Evolutionary conservation across 2,329 filamentous ascomycete species (phyloP).

Genomic region (Penicillium aurantiogriseum): DNA sequence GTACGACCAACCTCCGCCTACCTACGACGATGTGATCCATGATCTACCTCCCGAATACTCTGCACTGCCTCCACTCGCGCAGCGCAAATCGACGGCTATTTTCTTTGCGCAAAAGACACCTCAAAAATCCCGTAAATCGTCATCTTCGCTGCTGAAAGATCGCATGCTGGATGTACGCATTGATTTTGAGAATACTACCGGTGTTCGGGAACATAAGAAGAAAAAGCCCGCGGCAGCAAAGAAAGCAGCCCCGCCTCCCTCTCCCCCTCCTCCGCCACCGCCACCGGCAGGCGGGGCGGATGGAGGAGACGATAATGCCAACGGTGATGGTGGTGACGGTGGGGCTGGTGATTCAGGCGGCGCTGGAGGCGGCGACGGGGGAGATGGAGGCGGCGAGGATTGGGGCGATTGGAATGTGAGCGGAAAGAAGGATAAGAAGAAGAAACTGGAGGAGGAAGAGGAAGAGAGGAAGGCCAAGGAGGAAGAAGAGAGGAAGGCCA

Average conservation of each 20-base stretch:
- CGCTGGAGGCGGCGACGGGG: constrained; percentile 33
- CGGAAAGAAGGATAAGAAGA: constrained; percentile 30
- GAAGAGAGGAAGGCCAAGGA: constrained; percentile 28
- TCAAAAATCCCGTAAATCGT: constrained; percentile 5
- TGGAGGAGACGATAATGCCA: constrained; percentile 40
- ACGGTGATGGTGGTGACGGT: constrained; percentile 34
- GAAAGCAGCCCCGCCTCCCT: constrained; percentile 13
- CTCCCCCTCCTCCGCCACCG: constrained; percentile 7
- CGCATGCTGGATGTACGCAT: constrained; percentile 15
- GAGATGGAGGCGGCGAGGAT: constrained; percentile 36
- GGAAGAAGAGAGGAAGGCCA: constrained; percentile 22
- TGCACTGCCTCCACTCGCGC: constrained; percentile 28
- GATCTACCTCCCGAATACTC: constrained; percentile 39
- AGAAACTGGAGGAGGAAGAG: constrained; percentile 34
- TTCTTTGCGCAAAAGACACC: constrained; percentile 8
- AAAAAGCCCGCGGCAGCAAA: constrained; percentile 25
- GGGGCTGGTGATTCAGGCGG: constrained; percentile 31
- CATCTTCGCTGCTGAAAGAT: constrained; percentile 12
- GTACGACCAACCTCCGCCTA: constrained; percentile 30
- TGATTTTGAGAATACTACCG: constrained; percentile 26
- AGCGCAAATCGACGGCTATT: constrained; percentile 17
- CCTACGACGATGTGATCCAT: constrained; percentile 33
- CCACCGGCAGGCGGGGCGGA: constrained; percentile 30
- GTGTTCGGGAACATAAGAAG: constrained; percentile 39
- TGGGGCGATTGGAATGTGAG: constrained; percentile 42